A percentile compares a stretch with the other conserved stretches of the same genome.
phyloP scores from a whole-genome alignment of 768 basidiomycete species.

The Lactifluus subvellereus region DNA sequence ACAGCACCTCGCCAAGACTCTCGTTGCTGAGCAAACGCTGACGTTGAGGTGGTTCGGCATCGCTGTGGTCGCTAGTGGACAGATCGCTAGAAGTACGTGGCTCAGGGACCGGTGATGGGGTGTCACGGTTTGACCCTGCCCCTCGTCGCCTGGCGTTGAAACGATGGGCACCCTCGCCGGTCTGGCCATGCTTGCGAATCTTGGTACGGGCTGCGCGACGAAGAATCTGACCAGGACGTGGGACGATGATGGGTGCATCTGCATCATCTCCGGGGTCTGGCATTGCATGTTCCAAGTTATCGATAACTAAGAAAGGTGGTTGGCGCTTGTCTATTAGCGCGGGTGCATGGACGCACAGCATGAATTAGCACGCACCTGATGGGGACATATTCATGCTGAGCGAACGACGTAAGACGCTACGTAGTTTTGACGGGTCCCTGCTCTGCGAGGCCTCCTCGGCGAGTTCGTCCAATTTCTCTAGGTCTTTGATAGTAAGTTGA shows the following conservation, averaged over 20 bases:
- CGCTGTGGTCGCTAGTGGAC: constrained; percentile 40
- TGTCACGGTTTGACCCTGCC: constrained; percentile 28
- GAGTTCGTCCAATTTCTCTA: constrained; percentile 90
- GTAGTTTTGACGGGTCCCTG: constrained; percentile 75
- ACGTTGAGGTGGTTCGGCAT: constrained; percentile 36
- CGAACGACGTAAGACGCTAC: constrained; percentile 76
- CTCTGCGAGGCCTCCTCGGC: constrained; percentile 84
- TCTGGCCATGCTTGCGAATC: constrained; percentile 79
- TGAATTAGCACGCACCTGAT: constrained; percentile 57
- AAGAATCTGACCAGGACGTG: constrained; percentile 82
- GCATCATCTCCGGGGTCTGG: constrained; percentile 70
- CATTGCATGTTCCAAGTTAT: constrained; percentile 56
- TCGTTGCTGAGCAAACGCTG: constrained; percentile 43
- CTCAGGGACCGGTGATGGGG: constrained; percentile 8
- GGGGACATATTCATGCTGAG: constrained; percentile 83
- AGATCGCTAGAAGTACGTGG: constrained; percentile 63
- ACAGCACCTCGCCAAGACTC: constrained; percentile 32
- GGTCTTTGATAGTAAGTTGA: constrained; percentile 85
- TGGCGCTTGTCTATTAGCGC: constrained; percentile 3
- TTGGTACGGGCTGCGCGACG: constrained; percentile 91
- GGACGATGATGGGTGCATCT: constrained; percentile 87
- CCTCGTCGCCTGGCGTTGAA: constrained; percentile 51
- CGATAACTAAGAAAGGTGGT: constrained; percentile 43
- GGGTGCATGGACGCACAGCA: not conserved
- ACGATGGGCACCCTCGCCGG: constrained; percentile 79